These are phyloP conservation scores for Galerina sulciceps DNA, from an alignment of 768 basidiomycete species.

Conservation along the genomic window DNA sequence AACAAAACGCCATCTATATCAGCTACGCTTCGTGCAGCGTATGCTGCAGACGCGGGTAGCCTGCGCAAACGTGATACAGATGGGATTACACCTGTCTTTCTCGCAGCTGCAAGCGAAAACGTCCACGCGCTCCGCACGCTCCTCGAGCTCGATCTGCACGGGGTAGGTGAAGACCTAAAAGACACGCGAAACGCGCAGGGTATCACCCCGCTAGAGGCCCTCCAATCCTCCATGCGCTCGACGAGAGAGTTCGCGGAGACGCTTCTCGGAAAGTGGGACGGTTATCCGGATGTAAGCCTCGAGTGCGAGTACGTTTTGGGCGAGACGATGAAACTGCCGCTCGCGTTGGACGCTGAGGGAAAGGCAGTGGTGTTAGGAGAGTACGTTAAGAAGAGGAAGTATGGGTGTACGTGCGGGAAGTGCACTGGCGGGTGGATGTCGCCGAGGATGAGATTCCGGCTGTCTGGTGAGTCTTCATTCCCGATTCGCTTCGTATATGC, in stretches of 20 bases:
- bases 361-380: not conserved
- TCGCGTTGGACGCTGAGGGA: not conserved
- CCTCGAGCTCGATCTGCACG: not conserved
- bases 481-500: too few species aligned
- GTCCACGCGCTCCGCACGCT: slow-evolving; percentile 5
- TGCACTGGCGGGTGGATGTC: slow-evolving; percentile 20
- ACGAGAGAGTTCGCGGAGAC: not conserved
- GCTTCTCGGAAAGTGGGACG: not conserved
- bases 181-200: not conserved
- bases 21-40: not conserved
- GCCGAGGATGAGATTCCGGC: slow-evolving; percentile 16
- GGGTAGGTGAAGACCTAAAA: slow-evolving; percentile 4
- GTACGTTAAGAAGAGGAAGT: slow-evolving; percentile 11
- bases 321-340: not conserved
- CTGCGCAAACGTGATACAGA: slow-evolving; percentile 1
- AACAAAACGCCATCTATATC: not conserved
- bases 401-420: slow-evolving; percentile 20
- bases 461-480: slow-evolving; percentile 13
- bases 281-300: slow-evolving; percentile 9
- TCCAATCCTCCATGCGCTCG: slow-evolving; percentile 2
- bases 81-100: slow-evolving; percentile 9
- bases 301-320: slow-evolving; percentile 4
- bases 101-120: slow-evolving; percentile 9
- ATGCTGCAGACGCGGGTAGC: not conserved
- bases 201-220: slow-evolving; percentile 12